Evolutionary conservation across 495 filamentous ascomycete genomes (phyloP).

Genomic region (Trichocladium antarcticum): DNA sequence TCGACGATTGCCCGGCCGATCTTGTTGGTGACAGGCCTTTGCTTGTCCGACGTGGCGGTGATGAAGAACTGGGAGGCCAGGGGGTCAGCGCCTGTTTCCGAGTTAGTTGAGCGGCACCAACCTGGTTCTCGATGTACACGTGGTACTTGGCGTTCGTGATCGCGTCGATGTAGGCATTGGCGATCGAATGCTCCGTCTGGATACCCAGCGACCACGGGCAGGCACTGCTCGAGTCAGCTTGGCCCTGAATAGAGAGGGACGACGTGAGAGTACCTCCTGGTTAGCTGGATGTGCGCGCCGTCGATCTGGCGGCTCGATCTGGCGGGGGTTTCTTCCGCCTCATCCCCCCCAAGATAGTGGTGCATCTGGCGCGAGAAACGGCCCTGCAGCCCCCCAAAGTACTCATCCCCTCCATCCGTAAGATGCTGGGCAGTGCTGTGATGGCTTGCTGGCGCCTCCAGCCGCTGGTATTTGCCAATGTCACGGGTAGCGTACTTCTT

Average conservation of each 20-base stretch:
- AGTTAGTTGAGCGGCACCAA: slow-evolving; percentile 2
- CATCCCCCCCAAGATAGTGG: slow-evolving; percentile 24
- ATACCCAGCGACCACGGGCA: slow-evolving; percentile 64
- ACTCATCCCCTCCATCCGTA: slow-evolving; percentile 20
- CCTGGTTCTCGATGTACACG: slow-evolving; percentile 90
- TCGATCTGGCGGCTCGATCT: slow-evolving; percentile 2
- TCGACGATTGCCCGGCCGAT: slow-evolving; percentile 84
- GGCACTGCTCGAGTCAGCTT: slow-evolving; percentile 32
- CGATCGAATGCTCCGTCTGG: slow-evolving; percentile 70
- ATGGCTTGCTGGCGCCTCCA: slow-evolving; percentile 29
- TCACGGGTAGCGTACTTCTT: slow-evolving; percentile 66
- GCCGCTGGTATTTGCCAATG: slow-evolving; percentile 47
- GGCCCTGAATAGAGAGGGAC: neutral
- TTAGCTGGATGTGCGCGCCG: slow-evolving; percentile 31
- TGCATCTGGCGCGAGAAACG: slow-evolving; percentile 34
- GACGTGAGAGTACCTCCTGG: slow-evolving; percentile 28
- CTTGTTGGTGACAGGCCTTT: slow-evolving; percentile 73
- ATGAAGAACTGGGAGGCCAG: slow-evolving; percentile 64
- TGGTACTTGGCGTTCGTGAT: slow-evolving; percentile 76
- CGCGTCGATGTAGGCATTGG: slow-evolving; percentile 74
- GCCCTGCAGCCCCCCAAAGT: slow-evolving; percentile 36
- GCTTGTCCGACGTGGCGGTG: slow-evolving; percentile 66
- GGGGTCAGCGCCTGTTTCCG: neutral
- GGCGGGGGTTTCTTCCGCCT: slow-evolving; percentile 7
- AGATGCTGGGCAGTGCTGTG: slow-evolving; percentile 11